Percentiles rank a stretch among this genome's conserved stretches.
Conservation (phyloP, 163 green algal species). For the Volvox carteri region DNA sequence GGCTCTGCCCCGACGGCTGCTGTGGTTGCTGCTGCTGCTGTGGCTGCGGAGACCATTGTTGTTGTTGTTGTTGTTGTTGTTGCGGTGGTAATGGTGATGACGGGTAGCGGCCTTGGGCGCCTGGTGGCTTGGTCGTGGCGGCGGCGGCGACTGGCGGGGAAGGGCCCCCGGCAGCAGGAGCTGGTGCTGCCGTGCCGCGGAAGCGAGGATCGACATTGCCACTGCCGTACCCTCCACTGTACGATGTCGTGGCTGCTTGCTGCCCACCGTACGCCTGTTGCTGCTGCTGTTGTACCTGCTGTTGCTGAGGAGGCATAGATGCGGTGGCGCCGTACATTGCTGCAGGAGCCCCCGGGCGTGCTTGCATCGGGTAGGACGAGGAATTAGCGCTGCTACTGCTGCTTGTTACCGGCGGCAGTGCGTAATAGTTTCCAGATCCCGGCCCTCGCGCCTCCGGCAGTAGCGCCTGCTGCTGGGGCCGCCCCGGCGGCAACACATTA, state of each 20-base stretch:
- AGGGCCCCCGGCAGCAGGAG: too few relatives aligned
- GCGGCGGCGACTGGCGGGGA: too few relatives aligned
- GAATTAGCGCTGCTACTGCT: too few relatives aligned
- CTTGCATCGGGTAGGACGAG: too few relatives aligned
- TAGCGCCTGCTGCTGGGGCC: slow-evolving; percentile 41
- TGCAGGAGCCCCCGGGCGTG: too few relatives aligned
- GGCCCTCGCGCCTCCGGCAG: slow-evolving; percentile 5
- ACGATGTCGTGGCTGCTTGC: background rate
- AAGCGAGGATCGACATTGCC: slow-evolving; percentile 8
- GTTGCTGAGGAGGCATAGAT: slow-evolving; percentile 1
- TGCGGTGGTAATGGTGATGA: slow-evolving; percentile 7
- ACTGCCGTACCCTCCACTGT: slow-evolving; percentile 20
- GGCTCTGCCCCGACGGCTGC: too few relatives aligned
- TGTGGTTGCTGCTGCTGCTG: background rate
- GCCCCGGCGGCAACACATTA: background rate
- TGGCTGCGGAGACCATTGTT: slow-evolving; percentile 6
- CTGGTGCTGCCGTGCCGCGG: background rate
- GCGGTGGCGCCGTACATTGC: background rate
- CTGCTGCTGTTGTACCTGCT: slow-evolving; percentile 34
- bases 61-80: slow-evolving; percentile 35
- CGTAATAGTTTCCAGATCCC: background rate
- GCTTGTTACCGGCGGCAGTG: background rate
- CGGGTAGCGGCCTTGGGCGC: background rate
- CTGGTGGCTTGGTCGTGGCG: background rate
- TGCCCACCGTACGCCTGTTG: background rate